Base-by-base conservation (phyloP, 352 stramenopile genomes). In the Thraustotheca clavata region DNA sequence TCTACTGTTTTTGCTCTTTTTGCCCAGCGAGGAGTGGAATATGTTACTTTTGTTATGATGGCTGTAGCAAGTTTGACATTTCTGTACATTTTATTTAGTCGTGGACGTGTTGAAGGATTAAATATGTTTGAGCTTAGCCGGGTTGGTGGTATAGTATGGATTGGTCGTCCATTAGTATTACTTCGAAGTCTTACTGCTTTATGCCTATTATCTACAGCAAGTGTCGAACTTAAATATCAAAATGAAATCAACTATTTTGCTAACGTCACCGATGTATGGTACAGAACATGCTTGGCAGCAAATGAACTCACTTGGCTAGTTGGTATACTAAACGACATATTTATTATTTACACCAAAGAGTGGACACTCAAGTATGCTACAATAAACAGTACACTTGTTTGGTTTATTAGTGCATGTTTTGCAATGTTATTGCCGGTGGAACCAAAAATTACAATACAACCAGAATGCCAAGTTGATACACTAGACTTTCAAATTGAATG, bases 401-500 rank as follows among this genome's bases (percentile, higher is more conserved):
- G 41, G 1, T 26, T 18, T n/a, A 14, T 27, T 31, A 22, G 18
- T 1, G 41, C 36, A 7, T 5, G 27, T 0, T n/a, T 65, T 16
- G 46, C 26, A 38, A 29, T 54, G 9, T 5, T 52, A 18, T 7
- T 31, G 38, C 57, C 57, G 29, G 38, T 65, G 12, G n/a, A 26
- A 32, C 57, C 31, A 6, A 40, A 29, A 9, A 16, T 41, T 24
- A 4, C 18, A 16, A 16, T 65, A 3, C 20, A 9, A 6, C 39
- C 20, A 3, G 20, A 29, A 12, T 65, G 57, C 24, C 20, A 39
- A 1, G 12, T 54, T 16, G 26, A n/a, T 2, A n/a, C 52, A 26
- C 20, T 52, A 9, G 57, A 65, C 41, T 65, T 63, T 40, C 38
- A 54, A 40, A 16, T 65, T 1, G 5, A 34, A 35, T 65, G 57